Evolutionary conservation across 768 basidiomycete genomes (phyloP), one percentile per base, ranked within the genome.

Genomic region (Russula lepida): DNA sequence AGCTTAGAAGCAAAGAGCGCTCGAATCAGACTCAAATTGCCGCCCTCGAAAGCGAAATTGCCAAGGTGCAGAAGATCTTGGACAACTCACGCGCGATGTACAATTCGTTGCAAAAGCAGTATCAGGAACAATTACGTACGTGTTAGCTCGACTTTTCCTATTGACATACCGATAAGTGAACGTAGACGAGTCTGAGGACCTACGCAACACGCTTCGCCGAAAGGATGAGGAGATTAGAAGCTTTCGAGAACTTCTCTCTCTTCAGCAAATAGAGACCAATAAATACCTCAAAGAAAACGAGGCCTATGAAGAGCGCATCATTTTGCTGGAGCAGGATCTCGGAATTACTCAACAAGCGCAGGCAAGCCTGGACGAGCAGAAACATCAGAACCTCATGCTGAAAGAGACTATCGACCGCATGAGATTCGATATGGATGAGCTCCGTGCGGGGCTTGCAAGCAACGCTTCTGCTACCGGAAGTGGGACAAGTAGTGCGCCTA

Each of bases 371-470:
- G 92, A 95, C 61, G 86, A 89, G 67, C 95, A 98, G 77, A 97
- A 97, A 76, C 90, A 92, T 68, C 92, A 95, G 77, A 98, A 97
- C 68, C 70, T 95, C 66, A 74, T 92, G 69, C 78, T 98, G 62
- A 95, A 95, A 70, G 95, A 98, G 78, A 97, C 94, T 2, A 98
- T 98, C 66, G 94, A 97, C 70, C 81, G 93, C 50, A 86, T 97
- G 82, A 80, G 91, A 33, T 95, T 88, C 65, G 95, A 98, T 68
- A 84, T 98, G 79, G 94, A 98, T 67, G 92, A 95, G 73, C 82
- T 95, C 78, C 79, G 92, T 43, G 82, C 75, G 55, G 74, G 72
- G 50, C 75, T 77, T 6, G 70, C 74, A 41, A 73, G 65, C 43
- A 71, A 73, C 43, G 73, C 72, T n/a, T 67, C 62, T 23, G 71